Base-by-base conservation (phyloP, 352 stramenopile genomes). In the Phytophthora europaea region DNA sequence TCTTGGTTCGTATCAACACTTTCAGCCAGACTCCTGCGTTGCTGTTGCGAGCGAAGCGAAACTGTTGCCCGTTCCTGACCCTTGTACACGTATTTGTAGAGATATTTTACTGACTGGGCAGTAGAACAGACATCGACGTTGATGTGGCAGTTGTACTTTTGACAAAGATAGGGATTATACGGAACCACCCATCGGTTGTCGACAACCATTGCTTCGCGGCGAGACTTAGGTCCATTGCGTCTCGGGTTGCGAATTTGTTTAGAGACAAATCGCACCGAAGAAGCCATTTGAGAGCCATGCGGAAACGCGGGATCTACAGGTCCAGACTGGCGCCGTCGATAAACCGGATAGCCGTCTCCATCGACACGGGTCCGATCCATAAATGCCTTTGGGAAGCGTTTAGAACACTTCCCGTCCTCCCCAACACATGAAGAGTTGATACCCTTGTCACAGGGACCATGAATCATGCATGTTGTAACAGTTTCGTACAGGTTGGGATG, bases 61-160 rank as follows among this genome's bases (percentile, higher is more conserved):
- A 75, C 23, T 0, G 65, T 70, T 26, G 65, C 69, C 3, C 26
- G 64, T 38, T 93, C 81, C 9, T 72, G 57, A 0, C 83, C 75
- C 61, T 89, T 92, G 70, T 86, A 87, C 2, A 88, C 73, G 58
- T 93, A 92, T 60, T 85, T 81, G 74, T 85, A 85, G 0, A 95
- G 36, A 55, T 93, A 92, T 70, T 90, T 90, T 28, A 89, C 48
- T 0, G 72, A 76, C 7, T 43, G 45, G 7, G 85, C 55, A 9
- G 63, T 75, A 0, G 59, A 70, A 43, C 83, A 85, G 0, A 88
- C 77, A 40, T 92, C 78, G 7, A 91, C 65, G 65, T 87, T 90
- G 60, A 87, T 85, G 54, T 91, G 88, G 28, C 79, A 86, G 7
- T 83, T 54, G 54, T 80, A 93, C 56, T 82, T 86, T 6, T 78